Base-by-base conservation (phyloP, 192 early-diverging fungal species). In the Backusella sp. region DNA sequence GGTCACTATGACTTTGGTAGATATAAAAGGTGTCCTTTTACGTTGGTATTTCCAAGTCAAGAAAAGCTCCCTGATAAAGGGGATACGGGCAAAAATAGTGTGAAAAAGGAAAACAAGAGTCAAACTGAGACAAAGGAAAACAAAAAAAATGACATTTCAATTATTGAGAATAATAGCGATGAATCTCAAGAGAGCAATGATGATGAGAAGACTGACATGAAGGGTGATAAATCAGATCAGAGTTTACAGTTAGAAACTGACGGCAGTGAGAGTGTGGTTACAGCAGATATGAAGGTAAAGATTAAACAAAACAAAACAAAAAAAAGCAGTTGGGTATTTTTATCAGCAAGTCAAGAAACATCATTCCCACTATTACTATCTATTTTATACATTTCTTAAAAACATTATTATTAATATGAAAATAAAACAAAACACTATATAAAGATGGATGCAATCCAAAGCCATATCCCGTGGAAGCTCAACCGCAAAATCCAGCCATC, bases 1-100 rank as follows among this genome's bases (percentile, higher is more conserved):
- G 90, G 92, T 0, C 91, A 91, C 73, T 90, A 86, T 81, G 90
- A 91, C 52, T 91, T 94, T 68, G 86, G 34, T 74, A 87, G 86
- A 68, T 89, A 86, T 46, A 89, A 89, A 59, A 72, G 85, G 49
- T 89, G 86, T 66, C 88, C 85, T 4, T 89, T 84, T 62, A 65
- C 82, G 28, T 35, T 89, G 6, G 49, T 85, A n/a, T 77, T 86
- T 34, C 72, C 86, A 0, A 76, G 21, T 7, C 26, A 67, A 49
- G 46, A 49, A 6, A 49, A 49, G 1, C 46, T 7, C 5, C 46
- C 4, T 49, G 7, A 19, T 6, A n/a, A 15, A 49, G 6, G n/a
- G 19, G 66, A 37, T 37, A 65, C 17, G 12, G 17, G 8, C 23
- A 21, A 36, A 5, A 68, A 11, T 11, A 12, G 9, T 23, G 66